Conservation (phyloP, 306 rosid genomes). For the Trifolium pratense region DNA sequence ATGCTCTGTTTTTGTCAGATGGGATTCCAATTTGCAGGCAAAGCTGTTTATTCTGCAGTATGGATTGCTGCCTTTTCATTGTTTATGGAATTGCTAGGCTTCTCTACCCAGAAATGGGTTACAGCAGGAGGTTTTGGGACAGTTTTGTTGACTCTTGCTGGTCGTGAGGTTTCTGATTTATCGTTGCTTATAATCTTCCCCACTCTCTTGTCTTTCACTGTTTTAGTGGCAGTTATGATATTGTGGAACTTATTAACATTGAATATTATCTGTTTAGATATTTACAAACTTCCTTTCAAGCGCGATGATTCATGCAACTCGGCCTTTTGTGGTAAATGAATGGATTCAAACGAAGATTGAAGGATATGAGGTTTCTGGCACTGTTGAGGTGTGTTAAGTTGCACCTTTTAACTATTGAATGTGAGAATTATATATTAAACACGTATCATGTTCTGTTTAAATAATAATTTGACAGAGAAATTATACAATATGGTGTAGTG, state of each 20-base stretch:
- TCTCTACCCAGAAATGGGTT: slow-evolving; percentile 94
- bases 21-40: slow-evolving; percentile 96
- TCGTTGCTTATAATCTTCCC: slow-evolving; percentile 11
- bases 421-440: slow-evolving; percentile 16
- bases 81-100: slow-evolving; percentile 95
- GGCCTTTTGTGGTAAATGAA: slow-evolving; percentile 90
- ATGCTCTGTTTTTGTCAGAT: slow-evolving; percentile 59
- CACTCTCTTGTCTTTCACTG: slow-evolving; percentile 25
- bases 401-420: slow-evolving; percentile 28
- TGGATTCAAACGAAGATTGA: slow-evolving; percentile 96
- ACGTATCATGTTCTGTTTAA: slow-evolving; percentile 20
- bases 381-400: slow-evolving; percentile 78
- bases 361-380: slow-evolving; percentile 97
- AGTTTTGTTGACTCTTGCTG: slow-evolving; percentile 94
- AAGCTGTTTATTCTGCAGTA: slow-evolving; percentile 88
- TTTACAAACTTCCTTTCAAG: slow-evolving; percentile 98
- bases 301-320: slow-evolving; percentile 94
- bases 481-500: slow-evolving; percentile 25
- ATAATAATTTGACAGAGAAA: slow-evolving; percentile 1
- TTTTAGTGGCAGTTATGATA: slow-evolving; percentile 24
- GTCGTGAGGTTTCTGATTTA: slow-evolving; percentile 78
- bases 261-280: slow-evolving; percentile 58
- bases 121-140: slow-evolving; percentile 99
- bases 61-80: slow-evolving; percentile 93
- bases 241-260: slow-evolving; percentile 35